Conservation (phyloP, 768 basidiomycete species). For the Mycena amicta region DNA sequence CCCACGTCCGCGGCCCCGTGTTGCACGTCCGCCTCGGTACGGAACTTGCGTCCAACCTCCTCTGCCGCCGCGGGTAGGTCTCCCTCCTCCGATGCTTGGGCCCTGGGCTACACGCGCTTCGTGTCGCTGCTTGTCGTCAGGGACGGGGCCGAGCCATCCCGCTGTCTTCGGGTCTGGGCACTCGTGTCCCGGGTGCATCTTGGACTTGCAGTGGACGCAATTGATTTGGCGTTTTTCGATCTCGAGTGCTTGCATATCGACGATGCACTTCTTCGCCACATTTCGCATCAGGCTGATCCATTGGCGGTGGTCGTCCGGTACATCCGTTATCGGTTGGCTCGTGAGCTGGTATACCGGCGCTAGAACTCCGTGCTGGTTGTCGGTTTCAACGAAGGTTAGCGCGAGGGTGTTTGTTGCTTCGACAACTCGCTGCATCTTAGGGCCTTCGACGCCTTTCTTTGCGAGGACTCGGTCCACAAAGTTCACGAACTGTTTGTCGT, state of each 20-base stretch:
- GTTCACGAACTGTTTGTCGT: neutral
- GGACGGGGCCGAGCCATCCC: neutral
- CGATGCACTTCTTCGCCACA: neutral
- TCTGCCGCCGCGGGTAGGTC: too few relatives aligned
- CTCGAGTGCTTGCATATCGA: neutral
- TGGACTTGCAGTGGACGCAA: too few relatives aligned
- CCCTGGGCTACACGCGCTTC: neutral
- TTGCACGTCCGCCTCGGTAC: too few relatives aligned
- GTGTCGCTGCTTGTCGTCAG: neutral
- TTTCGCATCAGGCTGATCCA: too few relatives aligned
- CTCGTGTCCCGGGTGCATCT: neutral
- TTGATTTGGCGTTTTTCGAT: neutral
- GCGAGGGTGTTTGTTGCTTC: neutral
- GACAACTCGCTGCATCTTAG: neutral
- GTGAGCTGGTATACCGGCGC: neutral
- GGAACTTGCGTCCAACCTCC: too few relatives aligned
- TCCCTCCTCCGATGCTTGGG: neutral
- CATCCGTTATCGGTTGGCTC: too few relatives aligned
- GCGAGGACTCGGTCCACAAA: neutral
- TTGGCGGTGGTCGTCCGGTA: too few relatives aligned
- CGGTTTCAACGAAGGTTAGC: neutral
- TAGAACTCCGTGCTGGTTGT: neutral
- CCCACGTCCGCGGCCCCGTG: too few relatives aligned
- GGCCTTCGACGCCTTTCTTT: neutral
- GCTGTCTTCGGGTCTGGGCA: neutral